Evolutionary conservation across 1,139 yeast genomes (phyloP).

Genomic region (Meyerozyma sp.): DNA sequence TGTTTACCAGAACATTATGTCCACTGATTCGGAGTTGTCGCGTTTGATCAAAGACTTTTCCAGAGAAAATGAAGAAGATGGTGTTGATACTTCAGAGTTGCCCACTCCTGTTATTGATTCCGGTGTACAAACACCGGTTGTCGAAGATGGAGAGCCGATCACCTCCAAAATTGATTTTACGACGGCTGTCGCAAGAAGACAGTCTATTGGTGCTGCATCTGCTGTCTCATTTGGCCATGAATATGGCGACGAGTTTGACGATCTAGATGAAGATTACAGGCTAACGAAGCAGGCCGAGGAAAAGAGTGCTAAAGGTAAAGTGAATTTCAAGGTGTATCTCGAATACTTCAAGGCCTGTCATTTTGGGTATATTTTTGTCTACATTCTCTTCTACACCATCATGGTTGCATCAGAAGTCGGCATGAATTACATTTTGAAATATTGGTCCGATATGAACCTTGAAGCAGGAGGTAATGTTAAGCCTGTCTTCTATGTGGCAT

Average conservation of each 20-base stretch:
- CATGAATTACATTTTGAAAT: slow-evolving; percentile 30
- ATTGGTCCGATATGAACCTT: slow-evolving; percentile 34
- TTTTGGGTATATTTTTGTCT: slow-evolving; percentile 20
- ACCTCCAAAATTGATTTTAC: not conserved
- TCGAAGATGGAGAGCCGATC: not conserved
- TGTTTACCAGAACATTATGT: slow-evolving; percentile 19
- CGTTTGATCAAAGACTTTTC: slow-evolving; percentile 22
- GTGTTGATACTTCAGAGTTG: slow-evolving; percentile 1
- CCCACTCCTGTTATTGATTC: not conserved
- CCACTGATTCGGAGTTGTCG: slow-evolving; percentile 16
- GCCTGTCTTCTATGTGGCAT: slow-evolving; percentile 19
- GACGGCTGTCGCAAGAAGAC: not conserved
- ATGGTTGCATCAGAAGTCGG: slow-evolving; percentile 19
- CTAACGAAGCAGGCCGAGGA: slow-evolving; percentile 27
- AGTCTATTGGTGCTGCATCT: slow-evolving; percentile 10
- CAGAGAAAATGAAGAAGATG: slow-evolving; percentile 11
- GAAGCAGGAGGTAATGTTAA: slow-evolving; percentile 18
- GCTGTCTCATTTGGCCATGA: slow-evolving; percentile 19
- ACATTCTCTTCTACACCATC: slow-evolving; percentile 17
- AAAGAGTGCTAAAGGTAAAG: slow-evolving; percentile 25
- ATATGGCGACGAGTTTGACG: slow-evolving; percentile 14
- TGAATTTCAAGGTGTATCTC: slow-evolving; percentile 26
- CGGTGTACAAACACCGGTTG: not conserved
- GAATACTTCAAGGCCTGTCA: slow-evolving; percentile 35
- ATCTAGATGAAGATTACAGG: slow-evolving; percentile 9